phyloP scores from a whole-genome alignment of 2,329 filamentous ascomycete genomes.

The Penicillium brasilianum region DNA sequence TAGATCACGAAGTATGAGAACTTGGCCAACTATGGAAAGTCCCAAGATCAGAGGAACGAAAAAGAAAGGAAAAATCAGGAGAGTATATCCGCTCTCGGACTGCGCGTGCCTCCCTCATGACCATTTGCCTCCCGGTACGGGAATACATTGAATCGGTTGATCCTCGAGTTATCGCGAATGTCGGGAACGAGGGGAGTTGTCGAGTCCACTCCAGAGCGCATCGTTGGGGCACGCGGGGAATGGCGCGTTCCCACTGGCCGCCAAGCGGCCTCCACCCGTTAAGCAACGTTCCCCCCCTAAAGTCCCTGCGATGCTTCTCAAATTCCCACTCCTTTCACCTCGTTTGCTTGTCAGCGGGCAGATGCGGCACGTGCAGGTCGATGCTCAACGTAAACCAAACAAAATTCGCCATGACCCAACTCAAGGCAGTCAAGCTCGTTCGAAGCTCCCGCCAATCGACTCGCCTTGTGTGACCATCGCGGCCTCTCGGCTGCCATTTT shows the following conservation, averaged over 20 bases:
- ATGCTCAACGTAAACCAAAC: not conserved
- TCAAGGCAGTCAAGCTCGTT: not conserved
- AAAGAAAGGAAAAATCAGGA: not conserved
- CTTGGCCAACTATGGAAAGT: not conserved
- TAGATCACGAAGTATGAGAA: not conserved
- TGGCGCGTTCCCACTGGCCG: conserved; percentile 22
- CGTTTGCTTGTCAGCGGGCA: conserved; percentile 15
- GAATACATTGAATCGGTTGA: too few species aligned
- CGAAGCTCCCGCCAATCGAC: not conserved
- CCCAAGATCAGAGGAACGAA: not conserved
- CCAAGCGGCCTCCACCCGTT: conserved; percentile 10
- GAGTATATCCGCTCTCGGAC: not conserved
- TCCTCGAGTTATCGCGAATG: not conserved
- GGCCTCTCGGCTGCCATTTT: not conserved
- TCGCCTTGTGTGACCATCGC: not conserved
- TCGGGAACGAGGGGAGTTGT: not conserved
- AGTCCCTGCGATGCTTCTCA: not conserved
- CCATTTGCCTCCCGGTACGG: not conserved
- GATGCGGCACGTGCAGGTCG: conserved; percentile 24
- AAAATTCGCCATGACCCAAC: not conserved
- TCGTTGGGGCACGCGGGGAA: conserved; percentile 20
- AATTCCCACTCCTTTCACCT: not conserved
- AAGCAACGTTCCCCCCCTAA: not conserved
- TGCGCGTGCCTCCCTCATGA: not conserved
- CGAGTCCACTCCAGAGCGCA: not conserved